Conservation (phyloP, 2,329 filamentous ascomycete genomes). For the Pestalotiopsis sp. region DNA sequence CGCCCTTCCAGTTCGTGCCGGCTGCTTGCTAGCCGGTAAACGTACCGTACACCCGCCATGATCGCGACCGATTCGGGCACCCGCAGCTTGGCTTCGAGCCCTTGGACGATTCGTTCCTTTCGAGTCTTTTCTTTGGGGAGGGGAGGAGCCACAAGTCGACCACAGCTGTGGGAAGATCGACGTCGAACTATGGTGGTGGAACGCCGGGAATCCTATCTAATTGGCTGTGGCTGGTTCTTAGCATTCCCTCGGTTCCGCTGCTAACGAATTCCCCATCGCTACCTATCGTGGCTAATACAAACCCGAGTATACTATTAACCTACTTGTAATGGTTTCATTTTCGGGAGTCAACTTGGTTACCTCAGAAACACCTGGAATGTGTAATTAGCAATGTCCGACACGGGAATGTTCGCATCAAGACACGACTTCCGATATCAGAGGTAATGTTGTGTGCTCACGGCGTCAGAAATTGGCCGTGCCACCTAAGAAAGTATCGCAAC, state of each 20-base stretch:
- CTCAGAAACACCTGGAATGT: background rate
- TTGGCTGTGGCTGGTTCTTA: background rate
- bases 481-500: too few relatives aligned
- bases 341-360: background rate
- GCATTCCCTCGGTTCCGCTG: background rate
- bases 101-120: background rate
- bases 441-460: background rate
- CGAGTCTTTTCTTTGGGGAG: background rate
- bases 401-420: background rate
- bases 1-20: background rate
- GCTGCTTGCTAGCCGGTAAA: background rate
- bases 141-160: background rate
- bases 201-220: background rate
- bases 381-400: background rate
- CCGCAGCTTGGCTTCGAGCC: background rate
- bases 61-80: background rate
- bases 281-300: background rate
- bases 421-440: background rate
- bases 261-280: background rate
- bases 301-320: background rate
- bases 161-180: background rate
- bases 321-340: background rate
- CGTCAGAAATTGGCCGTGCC: background rate
- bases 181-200: background rate
- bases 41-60: background rate